Evolutionary conservation across 139 green algal species (phyloP).

Genomic region (Picochlorum costavermella): DNA sequence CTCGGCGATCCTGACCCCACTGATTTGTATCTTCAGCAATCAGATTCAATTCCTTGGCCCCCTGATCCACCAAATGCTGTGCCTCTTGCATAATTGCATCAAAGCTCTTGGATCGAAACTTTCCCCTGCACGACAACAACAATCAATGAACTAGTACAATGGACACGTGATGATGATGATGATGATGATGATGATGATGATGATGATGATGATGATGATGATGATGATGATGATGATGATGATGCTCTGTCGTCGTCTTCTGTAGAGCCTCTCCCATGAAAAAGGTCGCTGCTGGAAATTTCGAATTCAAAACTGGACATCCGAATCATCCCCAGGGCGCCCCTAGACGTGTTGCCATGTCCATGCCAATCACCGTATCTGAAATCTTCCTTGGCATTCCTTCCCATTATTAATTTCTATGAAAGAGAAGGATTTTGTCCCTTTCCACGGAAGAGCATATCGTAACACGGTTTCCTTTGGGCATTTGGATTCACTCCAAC

Average conservation of each 20-base stretch:
- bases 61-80: constrained; percentile 45
- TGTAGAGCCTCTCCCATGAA: neutral
- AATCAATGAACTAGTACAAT: no score
- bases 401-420: no score
- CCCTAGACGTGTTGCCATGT: no score
- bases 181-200: neutral
- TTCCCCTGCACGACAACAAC: constrained; percentile 44
- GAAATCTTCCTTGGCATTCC: no score
- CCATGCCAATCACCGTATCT: no score
- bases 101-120: constrained; percentile 80
- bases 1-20: constrained; percentile 66
- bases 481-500: no score
- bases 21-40: constrained; percentile 84
- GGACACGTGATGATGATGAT: neutral
- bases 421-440: no score
- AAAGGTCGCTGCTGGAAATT: no score
- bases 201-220: neutral
- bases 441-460: no score
- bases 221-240: neutral
- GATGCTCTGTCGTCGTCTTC: neutral
- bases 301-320: no score
- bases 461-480: no score
- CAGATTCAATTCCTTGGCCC: constrained; percentile 77
- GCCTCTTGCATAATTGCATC: constrained; percentile 65
- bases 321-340: no score